Conservation (phyloP, 176 grass and related monocot genomes). For the Musa schizocarpa region DNA sequence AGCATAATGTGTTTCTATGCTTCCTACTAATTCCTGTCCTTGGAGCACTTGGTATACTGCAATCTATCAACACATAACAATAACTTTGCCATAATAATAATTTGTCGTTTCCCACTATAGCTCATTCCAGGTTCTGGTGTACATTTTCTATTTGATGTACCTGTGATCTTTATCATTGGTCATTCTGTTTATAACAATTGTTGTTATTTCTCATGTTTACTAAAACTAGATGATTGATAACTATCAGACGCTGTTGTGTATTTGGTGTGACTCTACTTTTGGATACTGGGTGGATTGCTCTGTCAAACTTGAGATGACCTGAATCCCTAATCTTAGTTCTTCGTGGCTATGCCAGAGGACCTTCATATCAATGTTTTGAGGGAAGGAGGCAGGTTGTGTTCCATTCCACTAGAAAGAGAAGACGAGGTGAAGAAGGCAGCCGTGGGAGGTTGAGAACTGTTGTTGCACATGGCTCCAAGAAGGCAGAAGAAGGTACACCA, state of each 20-base stretch:
- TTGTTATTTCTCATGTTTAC: no score
- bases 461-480: not conserved
- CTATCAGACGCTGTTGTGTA: not conserved
- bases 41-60: not conserved
- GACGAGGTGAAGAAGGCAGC: not conserved
- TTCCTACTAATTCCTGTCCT: not conserved
- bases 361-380: not conserved
- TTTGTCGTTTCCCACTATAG: not conserved
- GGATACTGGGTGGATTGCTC: no score
- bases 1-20: not conserved
- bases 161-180: not conserved
- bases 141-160: not conserved
- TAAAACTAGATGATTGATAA: not conserved
- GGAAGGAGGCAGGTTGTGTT: not conserved
- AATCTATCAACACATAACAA: not conserved
- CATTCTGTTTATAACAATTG: not conserved
- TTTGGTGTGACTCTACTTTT: no score
- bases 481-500: not conserved
- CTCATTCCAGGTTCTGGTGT: not conserved
- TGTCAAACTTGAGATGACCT: not conserved
- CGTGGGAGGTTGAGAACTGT: not conserved
- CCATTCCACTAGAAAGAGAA: not conserved
- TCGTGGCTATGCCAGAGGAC: not conserved
- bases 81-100: not conserved
- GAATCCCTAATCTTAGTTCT: not conserved